Evolutionary conservation across 495 filamentous ascomycete genomes (phyloP).

Genomic region (Penicillium argentinense): DNA sequence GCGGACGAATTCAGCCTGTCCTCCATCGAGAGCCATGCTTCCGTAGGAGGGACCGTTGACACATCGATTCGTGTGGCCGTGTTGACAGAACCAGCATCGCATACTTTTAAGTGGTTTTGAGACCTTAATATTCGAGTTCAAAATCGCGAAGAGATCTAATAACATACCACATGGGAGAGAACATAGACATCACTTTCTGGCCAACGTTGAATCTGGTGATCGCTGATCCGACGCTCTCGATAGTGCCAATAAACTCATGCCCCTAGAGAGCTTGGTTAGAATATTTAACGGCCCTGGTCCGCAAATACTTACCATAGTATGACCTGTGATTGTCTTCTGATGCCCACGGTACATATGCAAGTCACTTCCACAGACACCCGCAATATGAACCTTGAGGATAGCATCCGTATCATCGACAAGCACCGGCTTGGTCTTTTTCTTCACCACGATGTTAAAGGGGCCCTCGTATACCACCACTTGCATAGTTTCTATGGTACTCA

Average conservation of each 20-base stretch:
- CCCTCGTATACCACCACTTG: not conserved
- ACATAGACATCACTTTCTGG: not conserved
- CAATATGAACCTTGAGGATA: not conserved
- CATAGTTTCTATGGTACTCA: not conserved
- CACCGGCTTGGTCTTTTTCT: not conserved
- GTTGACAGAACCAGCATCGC: not conserved
- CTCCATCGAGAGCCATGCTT: not conserved
- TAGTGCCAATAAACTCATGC: not conserved
- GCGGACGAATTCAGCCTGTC: slow-evolving; percentile 1
- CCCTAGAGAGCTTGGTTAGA: too few species aligned
- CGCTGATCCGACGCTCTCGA: not conserved
- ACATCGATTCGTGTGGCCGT: slow-evolving; percentile 1
- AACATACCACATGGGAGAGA: not conserved
- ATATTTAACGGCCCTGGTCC: too few species aligned
- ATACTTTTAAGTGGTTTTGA: not conserved
- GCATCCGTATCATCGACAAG: not conserved
- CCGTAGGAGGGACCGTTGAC: not conserved
- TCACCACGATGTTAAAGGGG: not conserved
- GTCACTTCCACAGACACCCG: not conserved
- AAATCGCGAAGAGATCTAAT: not conserved
- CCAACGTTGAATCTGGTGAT: not conserved
- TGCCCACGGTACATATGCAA: not conserved
- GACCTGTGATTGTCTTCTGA: not conserved
- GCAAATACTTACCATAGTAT: not conserved
- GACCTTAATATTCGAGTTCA: not conserved